Evolutionary conservation across 2,329 filamentous ascomycete genomes (phyloP), one percentile per base, ranked within the genome.

Genomic region (Penicillium sp.): DNA sequence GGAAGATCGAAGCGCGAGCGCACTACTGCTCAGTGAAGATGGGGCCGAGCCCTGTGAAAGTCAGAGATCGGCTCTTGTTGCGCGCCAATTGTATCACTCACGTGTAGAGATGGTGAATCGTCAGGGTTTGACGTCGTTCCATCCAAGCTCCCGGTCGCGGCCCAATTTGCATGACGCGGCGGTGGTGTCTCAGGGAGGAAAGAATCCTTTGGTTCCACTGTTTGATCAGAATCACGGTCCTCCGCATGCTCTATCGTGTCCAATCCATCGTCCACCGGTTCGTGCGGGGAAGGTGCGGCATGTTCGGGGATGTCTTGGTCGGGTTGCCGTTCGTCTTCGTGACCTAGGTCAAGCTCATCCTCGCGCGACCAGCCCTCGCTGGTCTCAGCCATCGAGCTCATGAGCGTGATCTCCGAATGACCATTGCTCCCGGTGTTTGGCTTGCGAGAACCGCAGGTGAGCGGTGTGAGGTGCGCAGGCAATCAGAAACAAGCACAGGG

Each of bases 81-180:
- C 87, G 86, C 59, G 50, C 55, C 24, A 43, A 61, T 79, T 61
- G 75, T 58, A 57, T 29, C 36, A 67, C 81, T 62, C 78, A 92
- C 90, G 78, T 91, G 90, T 49, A 93, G 72, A 16, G 93, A 97
- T 22, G 90, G 90, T 8, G 90, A 88, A 71, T 96, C 90, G 67
- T 95, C 92, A 18, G 90, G 89, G 24, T 86, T 87, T 5, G 91
- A 96, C 54, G 84, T 72, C 7, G 88, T 88, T 67, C 90, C 95
- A 43, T 83, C 85, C 38, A 81, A 78, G 64, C 83, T 80, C 57
- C 61, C 67, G 21, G 62, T 56, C 47, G 46, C 60, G 39, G 54
- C 52, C 54, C 62, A 60, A 31, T 60, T 59, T 24, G 51, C 43
- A 29, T 58, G 58, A 44, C 62, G 68, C 44, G 61, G 63, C 40